Evolutionary conservation across 495 filamentous ascomycete species (phyloP).

Genomic region (Hyaloscypha bicolor): DNA sequence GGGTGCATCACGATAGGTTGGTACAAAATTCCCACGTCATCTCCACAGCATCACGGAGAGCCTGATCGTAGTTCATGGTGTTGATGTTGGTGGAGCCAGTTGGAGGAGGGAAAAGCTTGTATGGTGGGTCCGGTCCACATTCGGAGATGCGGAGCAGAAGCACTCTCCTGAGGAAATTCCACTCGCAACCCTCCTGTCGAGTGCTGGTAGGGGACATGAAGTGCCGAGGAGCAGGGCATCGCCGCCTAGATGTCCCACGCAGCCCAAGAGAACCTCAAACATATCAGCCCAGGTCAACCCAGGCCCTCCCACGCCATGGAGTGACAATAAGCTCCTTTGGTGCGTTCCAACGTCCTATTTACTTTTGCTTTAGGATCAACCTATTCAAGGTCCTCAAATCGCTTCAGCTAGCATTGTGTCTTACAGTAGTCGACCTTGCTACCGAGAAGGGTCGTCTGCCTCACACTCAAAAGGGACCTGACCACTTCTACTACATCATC

Average conservation of each 20-base stretch:
- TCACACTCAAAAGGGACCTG: conserved; percentile 31
- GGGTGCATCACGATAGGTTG: too few species aligned
- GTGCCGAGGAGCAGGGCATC: conserved; percentile 58
- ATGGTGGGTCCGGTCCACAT: too few species aligned
- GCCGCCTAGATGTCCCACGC: conserved; percentile 70
- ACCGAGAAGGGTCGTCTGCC: conserved; percentile 46
- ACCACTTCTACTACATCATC: conserved; percentile 60
- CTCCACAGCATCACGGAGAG: too few species aligned
- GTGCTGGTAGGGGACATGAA: too few species aligned
- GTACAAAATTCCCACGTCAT: too few species aligned
- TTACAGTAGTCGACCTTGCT: conserved; percentile 72
- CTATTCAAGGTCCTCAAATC: conserved; percentile 38
- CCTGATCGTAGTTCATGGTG: too few species aligned
- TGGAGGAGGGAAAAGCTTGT: too few species aligned
- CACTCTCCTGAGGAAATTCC: too few species aligned
- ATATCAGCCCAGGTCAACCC: conserved; percentile 34
- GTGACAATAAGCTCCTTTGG: conserved; percentile 81
- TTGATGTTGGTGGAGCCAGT: too few species aligned
- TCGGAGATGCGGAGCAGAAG: too few species aligned
- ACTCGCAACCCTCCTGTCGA: too few species aligned
- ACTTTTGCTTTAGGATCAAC: conserved; percentile 27
- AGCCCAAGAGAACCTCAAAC: conserved; percentile 56
- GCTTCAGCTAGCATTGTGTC: conserved; percentile 41
- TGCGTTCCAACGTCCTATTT: conserved; percentile 41
- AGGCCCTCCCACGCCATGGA: conserved; percentile 62